Conservation (phyloP, 768 basidiomycete species). For the Tricholoma hemisulphureum region DNA sequence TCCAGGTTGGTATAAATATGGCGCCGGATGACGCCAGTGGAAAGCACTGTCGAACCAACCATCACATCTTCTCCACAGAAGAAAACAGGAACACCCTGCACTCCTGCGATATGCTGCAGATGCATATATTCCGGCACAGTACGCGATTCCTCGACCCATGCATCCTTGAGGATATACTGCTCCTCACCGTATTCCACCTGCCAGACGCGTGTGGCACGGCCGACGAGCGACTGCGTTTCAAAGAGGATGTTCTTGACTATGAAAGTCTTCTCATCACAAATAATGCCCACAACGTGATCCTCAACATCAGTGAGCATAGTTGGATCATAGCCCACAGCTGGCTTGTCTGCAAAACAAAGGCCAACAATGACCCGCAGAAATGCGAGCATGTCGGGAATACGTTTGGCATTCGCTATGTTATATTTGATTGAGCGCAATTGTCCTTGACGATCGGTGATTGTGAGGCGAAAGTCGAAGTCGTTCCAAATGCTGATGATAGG, state of each 20-base stretch:
- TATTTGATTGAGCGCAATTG: not conserved
- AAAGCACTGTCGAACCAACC: not conserved
- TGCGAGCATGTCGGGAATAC: not conserved
- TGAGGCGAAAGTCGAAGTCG: not conserved
- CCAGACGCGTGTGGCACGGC: not conserved
- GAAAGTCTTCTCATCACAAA: not conserved
- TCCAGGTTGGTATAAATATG: not conserved
- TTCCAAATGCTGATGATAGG: not conserved
- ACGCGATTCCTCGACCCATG: not conserved
- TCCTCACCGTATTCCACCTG: not conserved
- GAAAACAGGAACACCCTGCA: not conserved
- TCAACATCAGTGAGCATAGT: not conserved
- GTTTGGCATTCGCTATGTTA: not conserved
- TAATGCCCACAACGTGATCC: not conserved
- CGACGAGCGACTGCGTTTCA: not conserved
- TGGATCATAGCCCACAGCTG: not conserved
- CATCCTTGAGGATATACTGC: not conserved
- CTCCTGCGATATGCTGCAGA: not conserved
- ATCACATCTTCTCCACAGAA: not conserved
- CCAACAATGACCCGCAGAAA: not conserved
- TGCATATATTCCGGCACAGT: not conserved
- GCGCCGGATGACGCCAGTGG: not conserved
- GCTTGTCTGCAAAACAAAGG: not conserved
- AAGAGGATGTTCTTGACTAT: not conserved
- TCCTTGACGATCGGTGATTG: not conserved